Conservation (phyloP, 345 rosid species). For the Iberis pinnata region DNA sequence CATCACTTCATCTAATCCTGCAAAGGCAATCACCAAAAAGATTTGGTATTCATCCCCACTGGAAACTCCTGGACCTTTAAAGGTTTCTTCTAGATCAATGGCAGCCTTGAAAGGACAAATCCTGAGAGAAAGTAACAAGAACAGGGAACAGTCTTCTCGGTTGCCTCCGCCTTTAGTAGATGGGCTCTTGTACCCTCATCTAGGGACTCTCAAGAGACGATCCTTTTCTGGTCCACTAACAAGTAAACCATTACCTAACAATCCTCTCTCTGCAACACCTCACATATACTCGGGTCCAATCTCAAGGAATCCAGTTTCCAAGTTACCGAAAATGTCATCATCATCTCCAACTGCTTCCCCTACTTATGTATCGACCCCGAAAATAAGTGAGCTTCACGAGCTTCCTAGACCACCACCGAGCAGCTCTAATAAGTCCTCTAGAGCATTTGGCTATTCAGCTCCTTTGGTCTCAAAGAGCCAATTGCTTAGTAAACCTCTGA, state of each 20-base stretch:
- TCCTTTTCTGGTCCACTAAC: conserved; percentile 74
- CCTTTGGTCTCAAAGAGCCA: conserved; percentile 58
- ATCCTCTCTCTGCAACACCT: conserved; percentile 37
- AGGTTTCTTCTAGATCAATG: conserved; percentile 35
- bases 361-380: conserved; percentile 66
- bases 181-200: conserved; percentile 43
- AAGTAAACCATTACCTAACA: conserved; percentile 45
- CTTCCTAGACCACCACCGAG: conserved; percentile 94
- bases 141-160: conserved; percentile 33
- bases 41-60: conserved; percentile 73
- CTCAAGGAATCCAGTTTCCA: conserved; percentile 45
- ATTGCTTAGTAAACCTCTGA: conserved; percentile 34
- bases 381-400: conserved; percentile 94
- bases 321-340: conserved; percentile 38
- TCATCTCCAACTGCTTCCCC: conserved; percentile 62
- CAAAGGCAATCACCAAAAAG: conserved; percentile 37
- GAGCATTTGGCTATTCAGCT: conserved; percentile 61
- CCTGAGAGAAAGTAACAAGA: conserved; percentile 57
- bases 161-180: conserved; percentile 57
- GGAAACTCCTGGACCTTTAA: conserved; percentile 45
- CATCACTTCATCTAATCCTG: conserved; percentile 29
- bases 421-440: conserved; percentile 37
- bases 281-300: conserved; percentile 65
- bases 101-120: conserved; percentile 27
- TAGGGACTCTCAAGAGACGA: conserved; percentile 54